A percentile compares a stretch with the other conserved stretches of the same genome.
Conservation (phyloP, 257 asterid genomes). For the Nicotiana noctiflora region DNA sequence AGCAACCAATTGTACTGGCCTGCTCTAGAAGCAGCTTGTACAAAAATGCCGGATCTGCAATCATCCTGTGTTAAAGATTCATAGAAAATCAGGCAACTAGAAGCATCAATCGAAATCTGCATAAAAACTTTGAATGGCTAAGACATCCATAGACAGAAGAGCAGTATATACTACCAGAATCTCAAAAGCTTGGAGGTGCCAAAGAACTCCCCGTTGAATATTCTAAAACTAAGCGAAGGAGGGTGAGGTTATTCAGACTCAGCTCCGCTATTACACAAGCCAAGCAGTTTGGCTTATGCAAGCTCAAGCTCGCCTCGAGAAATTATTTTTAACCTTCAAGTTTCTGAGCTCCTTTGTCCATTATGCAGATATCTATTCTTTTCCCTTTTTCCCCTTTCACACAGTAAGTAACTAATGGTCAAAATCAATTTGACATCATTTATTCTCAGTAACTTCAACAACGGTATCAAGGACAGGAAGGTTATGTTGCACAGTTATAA, state of each 20-base stretch:
- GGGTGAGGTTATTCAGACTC: not conserved
- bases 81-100: slow-evolving; percentile 2
- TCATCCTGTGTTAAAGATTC: slow-evolving; percentile 53
- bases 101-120: not conserved
- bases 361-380: not conserved
- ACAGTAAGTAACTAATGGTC: not conserved
- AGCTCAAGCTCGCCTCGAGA: not conserved
- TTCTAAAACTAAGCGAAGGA: not conserved
- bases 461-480: not conserved
- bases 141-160: not conserved
- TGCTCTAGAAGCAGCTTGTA: slow-evolving; percentile 80
- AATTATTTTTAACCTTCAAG: too few relatives aligned
- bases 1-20: slow-evolving; percentile 81
- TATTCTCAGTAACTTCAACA: not conserved
- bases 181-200: not conserved
- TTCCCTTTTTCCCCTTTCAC: not conserved
- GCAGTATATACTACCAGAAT: not conserved
- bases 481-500: not conserved
- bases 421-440: not conserved
- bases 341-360: not conserved
- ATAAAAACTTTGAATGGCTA: not conserved
- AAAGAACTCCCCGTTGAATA: not conserved
- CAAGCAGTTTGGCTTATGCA: not conserved
- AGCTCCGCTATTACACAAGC: not conserved
- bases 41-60: slow-evolving; percentile 92